phyloP scores from a whole-genome alignment of 1,139 yeast species.

The Debaryomycetaceae sp. region DNA sequence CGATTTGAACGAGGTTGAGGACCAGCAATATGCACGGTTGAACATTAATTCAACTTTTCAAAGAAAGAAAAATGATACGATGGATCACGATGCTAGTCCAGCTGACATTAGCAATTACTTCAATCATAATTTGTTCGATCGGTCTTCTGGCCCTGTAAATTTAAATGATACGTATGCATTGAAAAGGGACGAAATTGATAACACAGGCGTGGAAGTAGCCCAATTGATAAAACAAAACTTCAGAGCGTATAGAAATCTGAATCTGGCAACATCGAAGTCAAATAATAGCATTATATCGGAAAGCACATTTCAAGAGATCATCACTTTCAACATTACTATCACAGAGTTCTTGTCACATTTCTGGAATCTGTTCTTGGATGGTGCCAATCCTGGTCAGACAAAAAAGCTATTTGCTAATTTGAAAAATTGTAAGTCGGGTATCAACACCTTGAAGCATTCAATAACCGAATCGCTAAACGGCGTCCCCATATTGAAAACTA shows the following conservation, averaged over 20 bases:
- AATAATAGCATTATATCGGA: conserved; percentile 24
- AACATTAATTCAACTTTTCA: conserved; percentile 39
- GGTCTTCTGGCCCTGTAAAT: conserved; percentile 19
- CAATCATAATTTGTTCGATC: conserved; percentile 13
- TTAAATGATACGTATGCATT: conserved; percentile 38
- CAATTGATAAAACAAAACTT: conserved; percentile 54
- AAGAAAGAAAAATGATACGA: conserved; percentile 3
- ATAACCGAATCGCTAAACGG: conserved; percentile 8
- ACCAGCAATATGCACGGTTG: conserved; percentile 56
- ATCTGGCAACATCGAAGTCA: conserved; percentile 6
- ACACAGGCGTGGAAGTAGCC: conserved; percentile 48
- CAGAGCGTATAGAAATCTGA: conserved; percentile 21
- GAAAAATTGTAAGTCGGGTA: conserved; percentile 27
- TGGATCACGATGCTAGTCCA: conserved; percentile 1
- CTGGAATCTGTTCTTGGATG: conserved; percentile 38
- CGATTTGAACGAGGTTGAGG: conserved; percentile 55
- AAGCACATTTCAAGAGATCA: conserved; percentile 29
- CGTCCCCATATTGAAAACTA: conserved; percentile 13
- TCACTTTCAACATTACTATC: conserved; percentile 36
- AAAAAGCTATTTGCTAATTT: conserved; percentile 36
- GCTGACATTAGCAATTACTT: conserved; percentile 25
- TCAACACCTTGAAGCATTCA: conserved; percentile 20
- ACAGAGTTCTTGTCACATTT: conserved; percentile 45
- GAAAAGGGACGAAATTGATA: conserved; percentile 38
- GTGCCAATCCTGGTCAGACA: conserved; percentile 37